Conservation (phyloP, 805 yeast species). For the Saturnispora mendoncae region DNA sequence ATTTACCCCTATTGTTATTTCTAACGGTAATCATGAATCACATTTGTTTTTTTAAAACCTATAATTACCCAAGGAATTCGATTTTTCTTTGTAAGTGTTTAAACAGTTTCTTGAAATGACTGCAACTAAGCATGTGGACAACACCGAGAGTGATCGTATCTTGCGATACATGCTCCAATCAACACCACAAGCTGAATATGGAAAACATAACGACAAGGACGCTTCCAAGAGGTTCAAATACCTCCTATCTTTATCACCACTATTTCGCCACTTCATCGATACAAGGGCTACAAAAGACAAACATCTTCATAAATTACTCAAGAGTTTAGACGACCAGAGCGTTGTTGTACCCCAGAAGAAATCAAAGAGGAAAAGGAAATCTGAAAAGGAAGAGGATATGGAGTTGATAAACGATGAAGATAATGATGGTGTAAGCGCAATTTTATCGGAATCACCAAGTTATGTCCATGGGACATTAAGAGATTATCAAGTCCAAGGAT, state of each 20-base stretch:
- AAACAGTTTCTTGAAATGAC: neutral
- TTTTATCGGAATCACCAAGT: constrained; percentile 65
- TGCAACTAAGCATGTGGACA: neutral
- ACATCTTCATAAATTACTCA: constrained; percentile 50
- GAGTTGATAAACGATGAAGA: constrained; percentile 82
- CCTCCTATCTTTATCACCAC: constrained; percentile 70
- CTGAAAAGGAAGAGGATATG: constrained; percentile 94
- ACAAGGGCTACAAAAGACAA: constrained; percentile 73
- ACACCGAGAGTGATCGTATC: constrained; percentile 29
- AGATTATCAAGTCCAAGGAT: constrained; percentile 71
- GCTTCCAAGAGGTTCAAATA: constrained; percentile 74
- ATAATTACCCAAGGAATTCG: no score
- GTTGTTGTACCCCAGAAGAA: constrained; percentile 21
- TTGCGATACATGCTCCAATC: constrained; percentile 39
- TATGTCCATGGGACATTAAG: constrained; percentile 55
- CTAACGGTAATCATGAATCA: no score
- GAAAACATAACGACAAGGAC: constrained; percentile 43
- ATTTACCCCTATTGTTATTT: no score
- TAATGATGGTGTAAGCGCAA: constrained; percentile 52
- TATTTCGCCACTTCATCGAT: constrained; percentile 83
- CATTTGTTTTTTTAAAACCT: no score
- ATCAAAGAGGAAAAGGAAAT: constrained; percentile 59
- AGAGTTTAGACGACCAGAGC: constrained; percentile 27
- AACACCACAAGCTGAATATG: constrained; percentile 51
- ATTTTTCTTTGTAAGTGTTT: no score